Percentiles rank a stretch among this genome's conserved stretches.
phyloP scores from a whole-genome alignment of 352 stramenopile genomes.

The Phytopythium ostracodes region DNA sequence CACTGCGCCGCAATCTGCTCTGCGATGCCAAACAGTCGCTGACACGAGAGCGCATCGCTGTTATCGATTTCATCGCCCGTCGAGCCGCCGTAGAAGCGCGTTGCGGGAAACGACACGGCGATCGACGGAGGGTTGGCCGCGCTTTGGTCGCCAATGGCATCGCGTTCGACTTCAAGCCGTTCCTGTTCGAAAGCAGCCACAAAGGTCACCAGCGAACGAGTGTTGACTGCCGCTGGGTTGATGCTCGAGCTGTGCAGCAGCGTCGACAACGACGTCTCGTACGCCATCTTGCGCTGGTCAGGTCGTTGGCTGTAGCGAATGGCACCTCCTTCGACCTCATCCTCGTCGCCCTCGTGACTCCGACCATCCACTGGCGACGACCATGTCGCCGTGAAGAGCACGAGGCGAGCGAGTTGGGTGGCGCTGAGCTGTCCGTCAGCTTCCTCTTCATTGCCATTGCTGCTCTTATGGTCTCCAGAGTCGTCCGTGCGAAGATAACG shows the following conservation, averaged over 20 bases:
- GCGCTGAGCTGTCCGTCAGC: slow-evolving; percentile 13
- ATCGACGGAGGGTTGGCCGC: neutral
- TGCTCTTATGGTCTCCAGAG: slow-evolving; percentile 7
- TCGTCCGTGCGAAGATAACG: neutral
- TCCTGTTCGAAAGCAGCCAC: slow-evolving; percentile 9
- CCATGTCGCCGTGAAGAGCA: slow-evolving; percentile 32
- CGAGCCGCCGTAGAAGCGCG: slow-evolving; percentile 8
- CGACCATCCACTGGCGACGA: neutral
- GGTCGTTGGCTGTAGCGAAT: too few relatives aligned
- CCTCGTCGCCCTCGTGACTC: too few relatives aligned
- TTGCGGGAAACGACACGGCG: neutral
- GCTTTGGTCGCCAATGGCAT: neutral
- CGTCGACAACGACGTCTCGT: neutral
- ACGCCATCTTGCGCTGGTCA: neutral
- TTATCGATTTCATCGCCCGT: neutral
- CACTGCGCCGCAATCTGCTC: slow-evolving; percentile 5
- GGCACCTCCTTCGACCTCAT: neutral
- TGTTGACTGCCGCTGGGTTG: neutral
- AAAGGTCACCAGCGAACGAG: neutral
- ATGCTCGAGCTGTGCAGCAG: neutral
- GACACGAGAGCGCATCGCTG: slow-evolving; percentile 11
- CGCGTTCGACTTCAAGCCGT: slow-evolving; percentile 1
- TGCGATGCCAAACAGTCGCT: slow-evolving; percentile 17
- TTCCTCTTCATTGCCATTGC: slow-evolving; percentile 5
- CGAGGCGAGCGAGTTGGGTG: slow-evolving; percentile 32